phyloP scores from a whole-genome alignment of 192 early-diverging fungal genomes.

The Borealophlyctis nickersoniae region DNA sequence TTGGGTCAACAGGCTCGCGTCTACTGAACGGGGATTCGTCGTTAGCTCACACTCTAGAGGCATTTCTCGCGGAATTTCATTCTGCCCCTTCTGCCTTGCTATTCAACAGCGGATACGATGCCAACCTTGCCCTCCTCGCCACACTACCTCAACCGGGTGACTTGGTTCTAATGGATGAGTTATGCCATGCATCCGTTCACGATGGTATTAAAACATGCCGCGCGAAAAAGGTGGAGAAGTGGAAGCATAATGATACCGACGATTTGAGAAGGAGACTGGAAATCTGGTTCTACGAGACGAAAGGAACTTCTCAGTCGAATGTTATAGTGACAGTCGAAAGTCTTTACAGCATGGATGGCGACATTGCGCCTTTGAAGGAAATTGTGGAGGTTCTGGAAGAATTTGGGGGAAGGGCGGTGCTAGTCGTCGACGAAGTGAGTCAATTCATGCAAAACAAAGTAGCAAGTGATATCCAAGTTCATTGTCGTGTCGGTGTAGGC shows the following conservation, averaged over 20 bases:
- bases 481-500: constrained; percentile 55
- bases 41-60: constrained; percentile 63
- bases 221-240: constrained; percentile 35
- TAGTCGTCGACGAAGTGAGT: constrained; percentile 77
- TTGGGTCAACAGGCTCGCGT: constrained; percentile 76
- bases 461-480: not conserved
- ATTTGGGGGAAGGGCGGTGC: constrained; percentile 47
- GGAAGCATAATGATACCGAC: constrained; percentile 64
- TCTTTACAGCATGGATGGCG: constrained; percentile 85
- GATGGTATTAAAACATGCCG: constrained; percentile 66
- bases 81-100: constrained; percentile 56
- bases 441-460: not conserved
- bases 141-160: constrained; percentile 64
- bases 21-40: constrained; percentile 70
- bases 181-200: constrained; percentile 80
- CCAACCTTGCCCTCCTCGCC: constrained; percentile 69
- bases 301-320: constrained; percentile 21
- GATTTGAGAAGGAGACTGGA: constrained; percentile 45
- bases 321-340: constrained; percentile 74
- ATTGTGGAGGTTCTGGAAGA: constrained; percentile 46
- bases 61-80: constrained; percentile 61
- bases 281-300: constrained; percentile 11
- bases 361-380: constrained; percentile 63
- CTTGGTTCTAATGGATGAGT: constrained; percentile 67
- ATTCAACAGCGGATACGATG: constrained; percentile 87